Percentiles rank a stretch among this genome's conserved stretches.
phyloP scores from a whole-genome alignment of 192 early-diverging fungal species.

The Entomortierella lignicola region DNA sequence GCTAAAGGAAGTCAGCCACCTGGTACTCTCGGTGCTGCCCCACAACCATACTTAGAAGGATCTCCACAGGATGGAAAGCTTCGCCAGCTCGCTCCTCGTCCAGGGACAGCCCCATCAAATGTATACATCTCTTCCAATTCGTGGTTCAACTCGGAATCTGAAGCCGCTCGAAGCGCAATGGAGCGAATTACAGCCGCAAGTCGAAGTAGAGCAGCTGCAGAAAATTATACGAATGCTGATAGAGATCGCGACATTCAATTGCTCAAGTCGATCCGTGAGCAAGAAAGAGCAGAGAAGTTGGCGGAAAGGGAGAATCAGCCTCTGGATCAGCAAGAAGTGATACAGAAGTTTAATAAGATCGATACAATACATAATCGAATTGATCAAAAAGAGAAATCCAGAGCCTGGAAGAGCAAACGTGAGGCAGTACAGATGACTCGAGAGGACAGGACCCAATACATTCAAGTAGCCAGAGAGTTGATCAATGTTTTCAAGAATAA shows the following conservation, averaged over 20 bases:
- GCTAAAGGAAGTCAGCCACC: not conserved
- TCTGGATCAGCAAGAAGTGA: constrained; percentile 17
- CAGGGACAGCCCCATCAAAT: not conserved
- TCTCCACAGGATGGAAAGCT: not conserved
- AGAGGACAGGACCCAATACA: constrained; percentile 45
- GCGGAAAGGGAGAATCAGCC: constrained; percentile 10
- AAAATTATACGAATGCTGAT: constrained; percentile 17
- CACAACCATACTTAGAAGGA: not conserved
- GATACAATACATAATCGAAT: constrained; percentile 26
- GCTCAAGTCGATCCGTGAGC: constrained; percentile 19
- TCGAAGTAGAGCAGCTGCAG: constrained; percentile 23
- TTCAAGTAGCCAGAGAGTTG: constrained; percentile 43
- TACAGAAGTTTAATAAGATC: constrained; percentile 41
- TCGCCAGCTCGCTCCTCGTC: constrained; percentile 26
- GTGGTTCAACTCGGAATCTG: not conserved
- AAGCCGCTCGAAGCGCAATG: constrained; percentile 21
- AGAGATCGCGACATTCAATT: constrained; percentile 43
- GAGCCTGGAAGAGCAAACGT: constrained; percentile 19
- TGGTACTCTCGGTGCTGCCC: not conserved
- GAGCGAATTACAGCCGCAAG: constrained; percentile 29
- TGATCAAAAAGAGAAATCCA: constrained; percentile 46
- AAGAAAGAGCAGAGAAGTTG: constrained; percentile 25
- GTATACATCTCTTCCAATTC: not conserved
- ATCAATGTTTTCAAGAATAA: constrained; percentile 47
- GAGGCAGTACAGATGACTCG: constrained; percentile 39